These are phyloP conservation scores for Xylaria sp. DNA, from an alignment of 2,329 filamentous ascomycete genomes.

Conservation along the genomic window DNA sequence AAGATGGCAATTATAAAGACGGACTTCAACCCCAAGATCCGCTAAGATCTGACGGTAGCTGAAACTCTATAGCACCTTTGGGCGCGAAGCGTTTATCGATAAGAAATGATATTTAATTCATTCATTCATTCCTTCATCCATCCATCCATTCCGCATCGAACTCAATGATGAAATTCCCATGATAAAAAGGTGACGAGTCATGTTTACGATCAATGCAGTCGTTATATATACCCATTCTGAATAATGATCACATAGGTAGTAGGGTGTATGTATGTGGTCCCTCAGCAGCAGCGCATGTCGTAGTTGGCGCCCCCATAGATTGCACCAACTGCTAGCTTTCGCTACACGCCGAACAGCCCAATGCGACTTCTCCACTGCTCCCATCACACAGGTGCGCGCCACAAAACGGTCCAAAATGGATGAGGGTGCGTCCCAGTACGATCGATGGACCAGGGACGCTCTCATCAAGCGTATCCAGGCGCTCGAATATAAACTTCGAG, in stretches of 20 bases:
- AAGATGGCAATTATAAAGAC: not conserved
- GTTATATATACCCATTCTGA: not conserved
- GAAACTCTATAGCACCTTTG: not conserved
- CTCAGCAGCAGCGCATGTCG: conserved; percentile 34
- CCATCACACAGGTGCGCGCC: conserved; percentile 17
- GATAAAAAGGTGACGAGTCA: too few species aligned
- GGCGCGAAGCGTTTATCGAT: conserved; percentile 41
- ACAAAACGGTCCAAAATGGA: conserved; percentile 40
- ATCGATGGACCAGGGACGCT: conserved; percentile 72
- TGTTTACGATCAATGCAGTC: too few species aligned
- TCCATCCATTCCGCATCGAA: not conserved
- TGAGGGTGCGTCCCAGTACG: conserved; percentile 59
- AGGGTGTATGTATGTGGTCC: conserved; percentile 46
- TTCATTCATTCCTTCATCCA: too few species aligned
- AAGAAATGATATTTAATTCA: conserved; percentile 28
- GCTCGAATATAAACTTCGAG: conserved; percentile 67
- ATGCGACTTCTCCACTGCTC: conserved; percentile 40
- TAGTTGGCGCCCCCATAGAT: conserved; percentile 39
- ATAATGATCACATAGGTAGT: not conserved
- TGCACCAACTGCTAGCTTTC: conserved; percentile 24
- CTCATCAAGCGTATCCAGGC: conserved; percentile 74
- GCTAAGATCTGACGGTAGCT: not conserved
- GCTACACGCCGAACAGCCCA: conserved; percentile 28
- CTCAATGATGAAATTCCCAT: not conserved
- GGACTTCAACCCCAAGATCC: not conserved